Base-by-base conservation (phyloP, 176 grass and related monocot genomes). In the Alloteropsis semialata region DNA sequence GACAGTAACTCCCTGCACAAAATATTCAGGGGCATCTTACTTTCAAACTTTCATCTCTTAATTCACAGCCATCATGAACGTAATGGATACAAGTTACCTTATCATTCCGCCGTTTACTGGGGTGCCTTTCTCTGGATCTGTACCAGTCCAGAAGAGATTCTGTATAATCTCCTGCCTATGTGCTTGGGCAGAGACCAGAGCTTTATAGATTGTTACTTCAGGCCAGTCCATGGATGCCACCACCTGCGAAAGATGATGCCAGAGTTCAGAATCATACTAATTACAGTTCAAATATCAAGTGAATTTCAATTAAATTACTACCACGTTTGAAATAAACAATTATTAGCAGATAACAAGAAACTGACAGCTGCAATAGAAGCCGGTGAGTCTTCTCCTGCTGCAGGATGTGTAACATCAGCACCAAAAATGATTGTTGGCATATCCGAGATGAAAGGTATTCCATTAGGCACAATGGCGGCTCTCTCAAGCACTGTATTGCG, bases 161-260 rank as follows among this genome's bases (percentile, higher is more conserved):
- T 91, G 69, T 64, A 97, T 94, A 27, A 94, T 92, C 46, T 97
- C 95, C 36, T 92, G 29, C 30, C 92, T 82, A 16, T 84, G 86
- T 73, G 51, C 21, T 83, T 97, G 95, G 10, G 90, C 95, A 69
- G 86, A 92, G 46, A 97, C 71, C 24, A 97, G 68, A n/a, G 90
- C 90, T 76, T 63, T 86, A 49, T 97, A 97, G 32, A 73, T 89
- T 30, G 92, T 91, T 7, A 91, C 78, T 64, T 91, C 44, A 32
- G 86, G 95, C 92, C 92, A 94, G 81, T 97, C 95, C 73, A 91
- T 91, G 3, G 92, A 97, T 21, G 90, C 92, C 63, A 97, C 95
- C 28, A 97, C 92, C 95, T 97, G 65, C 46, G 76, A 55, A 63
- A 69, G 50, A 78, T 62, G 60, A 51, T 36, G 43, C 25, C 37